Percentiles rank a stretch among this genome's conserved stretches.
phyloP scores from a whole-genome alignment of 495 filamentous ascomycete species.

The Apodospora peruviana region DNA sequence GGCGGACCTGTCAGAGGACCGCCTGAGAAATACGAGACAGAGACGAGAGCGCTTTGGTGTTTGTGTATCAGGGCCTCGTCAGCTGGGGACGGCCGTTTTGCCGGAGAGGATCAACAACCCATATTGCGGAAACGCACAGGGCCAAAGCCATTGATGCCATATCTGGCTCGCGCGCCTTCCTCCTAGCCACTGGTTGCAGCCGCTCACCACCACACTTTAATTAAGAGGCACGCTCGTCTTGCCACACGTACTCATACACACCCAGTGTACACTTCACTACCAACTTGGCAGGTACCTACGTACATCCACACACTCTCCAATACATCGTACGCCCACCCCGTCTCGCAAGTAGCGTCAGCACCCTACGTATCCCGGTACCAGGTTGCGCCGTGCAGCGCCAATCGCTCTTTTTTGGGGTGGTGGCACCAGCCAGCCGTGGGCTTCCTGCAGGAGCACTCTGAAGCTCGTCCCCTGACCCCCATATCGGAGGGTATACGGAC shows the following conservation, averaged over 20 bases:
- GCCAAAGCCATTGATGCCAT: conserved; percentile 14
- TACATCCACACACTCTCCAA: conserved; percentile 1
- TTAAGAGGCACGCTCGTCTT: conserved; percentile 16
- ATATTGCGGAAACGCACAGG: conserved; percentile 29
- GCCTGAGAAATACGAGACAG: conserved; percentile 29
- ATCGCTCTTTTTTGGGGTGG: conserved; percentile 20
- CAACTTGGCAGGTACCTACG: neutral
- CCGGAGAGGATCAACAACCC: conserved; percentile 19
- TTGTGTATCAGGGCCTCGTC: conserved; percentile 30
- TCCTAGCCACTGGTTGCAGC: conserved; percentile 12
- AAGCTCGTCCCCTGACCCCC: conserved; percentile 14
- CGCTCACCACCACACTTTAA: conserved; percentile 18
- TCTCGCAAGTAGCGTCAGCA: conserved; percentile 11
- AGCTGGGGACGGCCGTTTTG: conserved; percentile 18
- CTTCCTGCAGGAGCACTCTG: conserved; percentile 23
- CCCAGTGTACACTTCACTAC: too few relatives aligned
- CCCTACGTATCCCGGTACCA: conserved; percentile 10
- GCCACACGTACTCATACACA: conserved; percentile 17
- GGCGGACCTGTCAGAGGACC: conserved; percentile 15
- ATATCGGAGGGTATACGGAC: conserved; percentile 11
- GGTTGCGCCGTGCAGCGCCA: conserved; percentile 21
- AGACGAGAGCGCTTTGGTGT: conserved; percentile 10
- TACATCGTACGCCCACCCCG: conserved; percentile 8
- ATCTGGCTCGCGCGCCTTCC: conserved; percentile 14
- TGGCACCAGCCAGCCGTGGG: conserved; percentile 21